Conservation (phyloP, 257 asterid species). For the Thymus quinquecostatus region DNA sequence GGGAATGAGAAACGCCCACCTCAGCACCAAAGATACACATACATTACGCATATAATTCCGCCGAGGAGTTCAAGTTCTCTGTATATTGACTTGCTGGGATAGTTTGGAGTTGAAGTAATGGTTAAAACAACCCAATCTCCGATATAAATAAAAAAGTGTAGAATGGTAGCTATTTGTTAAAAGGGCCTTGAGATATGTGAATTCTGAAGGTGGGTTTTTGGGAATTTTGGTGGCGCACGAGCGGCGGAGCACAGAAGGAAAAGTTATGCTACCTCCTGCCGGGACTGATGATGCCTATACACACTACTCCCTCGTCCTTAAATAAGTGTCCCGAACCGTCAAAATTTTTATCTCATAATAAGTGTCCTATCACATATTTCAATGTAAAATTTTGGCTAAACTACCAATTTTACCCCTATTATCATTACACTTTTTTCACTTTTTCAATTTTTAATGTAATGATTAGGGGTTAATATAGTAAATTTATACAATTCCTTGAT, state of each 20-base stretch:
- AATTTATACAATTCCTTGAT: too few species aligned
- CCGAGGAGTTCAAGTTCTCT: conserved; percentile 42
- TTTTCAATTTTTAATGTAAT: too few species aligned
- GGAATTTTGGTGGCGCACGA: conserved; percentile 55
- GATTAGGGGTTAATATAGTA: too few species aligned
- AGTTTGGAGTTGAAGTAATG: conserved; percentile 58
- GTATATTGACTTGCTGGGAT: conserved; percentile 45
- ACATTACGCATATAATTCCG: neutral
- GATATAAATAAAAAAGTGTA: conserved; percentile 17
- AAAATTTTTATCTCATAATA: too few species aligned
- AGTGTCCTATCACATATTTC: too few species aligned
- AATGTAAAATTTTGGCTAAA: too few species aligned
- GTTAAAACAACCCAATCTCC: conserved; percentile 26
- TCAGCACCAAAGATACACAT: conserved; percentile 28
- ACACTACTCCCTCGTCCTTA: too few species aligned
- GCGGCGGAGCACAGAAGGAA: conserved; percentile 56
- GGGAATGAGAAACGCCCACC: conserved; percentile 37
- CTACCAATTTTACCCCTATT: too few species aligned
- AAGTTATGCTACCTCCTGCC: conserved; percentile 20
- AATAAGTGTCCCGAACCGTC: too few species aligned
- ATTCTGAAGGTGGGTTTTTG: conserved; percentile 36
- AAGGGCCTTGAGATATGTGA: conserved; percentile 57
- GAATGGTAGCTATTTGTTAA: conserved; percentile 6
- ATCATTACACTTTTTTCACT: too few species aligned
- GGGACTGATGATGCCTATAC: conserved; percentile 38